Conservation (phyloP, 2,329 filamentous ascomycete species). For the Fusarium albidum region DNA sequence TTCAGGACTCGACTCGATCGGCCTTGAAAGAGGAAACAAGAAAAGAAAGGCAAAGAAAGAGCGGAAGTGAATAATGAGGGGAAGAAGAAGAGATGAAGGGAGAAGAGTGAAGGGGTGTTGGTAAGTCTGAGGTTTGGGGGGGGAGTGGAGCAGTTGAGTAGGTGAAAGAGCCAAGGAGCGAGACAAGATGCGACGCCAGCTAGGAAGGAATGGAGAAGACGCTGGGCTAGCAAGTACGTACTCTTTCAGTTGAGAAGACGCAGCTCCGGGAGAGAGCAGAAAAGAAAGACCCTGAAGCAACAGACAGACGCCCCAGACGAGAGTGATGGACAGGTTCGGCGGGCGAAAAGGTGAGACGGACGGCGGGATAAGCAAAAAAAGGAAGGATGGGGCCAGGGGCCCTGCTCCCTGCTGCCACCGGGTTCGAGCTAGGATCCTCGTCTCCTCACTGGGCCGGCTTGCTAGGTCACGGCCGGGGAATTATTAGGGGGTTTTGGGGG, state of each 20-base stretch:
- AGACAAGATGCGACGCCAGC: slow-evolving; percentile 38
- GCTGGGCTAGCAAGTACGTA: slow-evolving; percentile 24
- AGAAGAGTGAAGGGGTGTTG: slow-evolving; percentile 30
- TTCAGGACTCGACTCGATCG: slow-evolving; percentile 37
- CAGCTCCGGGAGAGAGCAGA: slow-evolving; percentile 17
- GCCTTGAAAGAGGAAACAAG: slow-evolving; percentile 30
- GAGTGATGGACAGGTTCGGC: slow-evolving; percentile 4
- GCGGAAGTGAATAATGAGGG: slow-evolving; percentile 18
- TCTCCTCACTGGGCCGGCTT: slow-evolving; percentile 24
- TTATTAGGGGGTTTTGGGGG: slow-evolving; percentile 14
- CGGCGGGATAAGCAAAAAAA: slow-evolving; percentile 20
- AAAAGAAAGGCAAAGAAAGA: slow-evolving; percentile 22
- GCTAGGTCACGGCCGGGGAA: slow-evolving; percentile 15
- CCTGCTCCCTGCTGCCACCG: slow-evolving; percentile 23
- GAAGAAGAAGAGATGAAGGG: slow-evolving; percentile 21
- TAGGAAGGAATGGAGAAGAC: slow-evolving; percentile 29
- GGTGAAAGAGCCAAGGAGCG: slow-evolving; percentile 28
- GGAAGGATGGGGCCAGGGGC: slow-evolving; percentile 7
- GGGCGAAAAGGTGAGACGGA: slow-evolving; percentile 34
- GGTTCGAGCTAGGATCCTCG: slow-evolving; percentile 16
- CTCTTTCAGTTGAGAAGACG: slow-evolving; percentile 26
- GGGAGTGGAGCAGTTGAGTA: slow-evolving; percentile 29
- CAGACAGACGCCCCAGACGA: neutral
- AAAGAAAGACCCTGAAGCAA: slow-evolving; percentile 23
- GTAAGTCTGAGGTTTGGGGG: slow-evolving; percentile 25